A percentile compares a stretch with the other conserved stretches of the same genome.
Evolutionary conservation across 495 filamentous ascomycete genomes (phyloP).

Genomic region (Tuber calosporum): DNA sequence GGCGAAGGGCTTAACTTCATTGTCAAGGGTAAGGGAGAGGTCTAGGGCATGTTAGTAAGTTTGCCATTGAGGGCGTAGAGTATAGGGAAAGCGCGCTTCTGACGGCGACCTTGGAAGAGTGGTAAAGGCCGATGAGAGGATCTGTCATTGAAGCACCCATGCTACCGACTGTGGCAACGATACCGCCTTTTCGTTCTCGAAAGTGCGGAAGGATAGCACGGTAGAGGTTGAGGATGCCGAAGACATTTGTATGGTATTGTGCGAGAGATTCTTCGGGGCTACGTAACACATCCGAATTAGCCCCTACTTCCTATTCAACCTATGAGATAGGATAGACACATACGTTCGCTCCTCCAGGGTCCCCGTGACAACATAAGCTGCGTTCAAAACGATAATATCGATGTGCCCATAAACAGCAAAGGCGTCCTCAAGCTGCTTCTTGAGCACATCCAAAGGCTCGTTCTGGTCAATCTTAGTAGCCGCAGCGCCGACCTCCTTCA

Average conservation of each 20-base stretch:
- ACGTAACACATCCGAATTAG: conserved; percentile 4
- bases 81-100: conserved; percentile 42
- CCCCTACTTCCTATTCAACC: not conserved
- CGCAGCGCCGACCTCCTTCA: conserved; percentile 46
- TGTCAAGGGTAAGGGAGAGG: conserved; percentile 46
- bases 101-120: conserved; percentile 51
- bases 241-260: conserved; percentile 49
- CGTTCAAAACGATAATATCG: conserved; percentile 53
- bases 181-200: conserved; percentile 44
- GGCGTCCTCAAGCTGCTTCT: conserved; percentile 44
- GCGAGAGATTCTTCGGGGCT: conserved; percentile 43
- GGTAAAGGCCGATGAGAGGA: conserved; percentile 48
- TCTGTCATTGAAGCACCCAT: conserved; percentile 45
- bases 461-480: conserved; percentile 48
- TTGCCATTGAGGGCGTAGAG: conserved; percentile 7
- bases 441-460: conserved; percentile 41
- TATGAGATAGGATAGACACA: conserved; percentile 21
- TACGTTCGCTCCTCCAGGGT: conserved; percentile 46
- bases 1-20: conserved; percentile 48
- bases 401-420: conserved; percentile 46
- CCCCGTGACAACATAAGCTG: conserved; percentile 45
- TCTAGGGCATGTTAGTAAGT: conserved; percentile 28
- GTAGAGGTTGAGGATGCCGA: conserved; percentile 48
- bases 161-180: conserved; percentile 49
- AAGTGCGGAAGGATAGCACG: conserved; percentile 49